Evolutionary conservation across 352 stramenopile species (phyloP), one percentile per base, ranked within the genome.

Genomic region (Globisporangium echinulatum): DNA sequence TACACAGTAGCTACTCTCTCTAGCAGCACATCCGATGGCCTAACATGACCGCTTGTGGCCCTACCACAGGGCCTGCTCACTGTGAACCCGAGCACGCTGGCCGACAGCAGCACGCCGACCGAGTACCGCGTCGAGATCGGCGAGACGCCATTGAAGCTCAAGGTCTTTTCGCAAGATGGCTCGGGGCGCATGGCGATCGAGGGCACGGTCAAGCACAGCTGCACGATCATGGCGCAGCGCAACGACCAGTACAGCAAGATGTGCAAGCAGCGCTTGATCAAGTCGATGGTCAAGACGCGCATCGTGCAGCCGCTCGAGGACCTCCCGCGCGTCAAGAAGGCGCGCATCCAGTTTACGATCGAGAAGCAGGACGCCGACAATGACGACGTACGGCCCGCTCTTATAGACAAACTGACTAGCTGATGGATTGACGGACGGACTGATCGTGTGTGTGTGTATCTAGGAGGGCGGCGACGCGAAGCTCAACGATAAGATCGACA

Each of bases 171-270:
- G 14, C 75, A 91, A 17, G 85, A 94, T 59, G 85, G 83, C 25
- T 93, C 85, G 8, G 85, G 85, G 3, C 81, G 85, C 49, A 93
- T 94, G 85, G 85, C 85, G 19, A 88, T 94, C 52, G 85, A 94
- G 68, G 85, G 85, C 52, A 91, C 80, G 0, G 80, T 94, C 42
- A 94, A 87, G 68, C 86, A 92, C 59, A 92, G 75, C 69, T 92
- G 85, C 70, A 89, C 78, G 53, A 74, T 94, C 63, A 90, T 93
- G 76, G 82, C 85, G 33, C 79, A 91, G 63, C 78, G 74, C 37
- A 92, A 92, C 54, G 82, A 90, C 59, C 74, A 90, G 60, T 94
- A 94, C 72, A 92, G 79, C 63, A 89, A 88, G 52, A 73, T 92
- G 65, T 86, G 80, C 67, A 90, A 90, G 66, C 77, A 92, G 59